phyloP scores from a whole-genome alignment of 371 early-diverging fungal species.

The Mucor sp. region DNA sequence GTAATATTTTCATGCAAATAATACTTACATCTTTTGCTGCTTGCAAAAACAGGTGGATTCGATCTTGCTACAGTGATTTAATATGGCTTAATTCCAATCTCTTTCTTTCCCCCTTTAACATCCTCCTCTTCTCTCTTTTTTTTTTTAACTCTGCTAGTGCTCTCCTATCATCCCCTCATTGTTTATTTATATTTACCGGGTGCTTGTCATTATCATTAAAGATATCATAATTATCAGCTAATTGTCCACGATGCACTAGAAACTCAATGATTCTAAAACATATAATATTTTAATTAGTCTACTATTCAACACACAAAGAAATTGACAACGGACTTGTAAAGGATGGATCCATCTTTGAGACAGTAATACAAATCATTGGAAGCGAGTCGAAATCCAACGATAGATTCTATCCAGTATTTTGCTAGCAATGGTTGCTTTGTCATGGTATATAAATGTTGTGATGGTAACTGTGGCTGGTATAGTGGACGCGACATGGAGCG shows the following conservation, averaged over 20 bases:
- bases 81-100: neutral
- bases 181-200: conserved; percentile 10
- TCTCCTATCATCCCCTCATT: neutral
- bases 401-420: conserved; percentile 61
- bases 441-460: conserved; percentile 1
- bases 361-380: conserved; percentile 56
- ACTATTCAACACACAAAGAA: neutral
- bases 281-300: neutral
- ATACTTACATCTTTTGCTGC: conserved; percentile 27
- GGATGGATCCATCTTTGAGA: conserved; percentile 79
- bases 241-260: neutral
- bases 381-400: conserved; percentile 46
- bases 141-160: neutral
- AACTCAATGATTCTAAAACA: neutral
- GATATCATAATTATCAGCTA: neutral
- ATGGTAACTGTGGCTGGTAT: conserved; percentile 13
- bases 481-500: neutral
- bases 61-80: conserved; percentile 17
- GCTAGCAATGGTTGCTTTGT: conserved; percentile 6
- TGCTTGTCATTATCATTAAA: neutral
- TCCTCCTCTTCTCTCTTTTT: neutral
- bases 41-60: conserved; percentile 28
- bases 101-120: neutral
- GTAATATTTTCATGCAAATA: neutral
- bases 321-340: conserved; percentile 68